These are phyloP conservation scores for Quercus glauca DNA, from an alignment of 306 rosid genomes.

Conservation along the genomic window DNA sequence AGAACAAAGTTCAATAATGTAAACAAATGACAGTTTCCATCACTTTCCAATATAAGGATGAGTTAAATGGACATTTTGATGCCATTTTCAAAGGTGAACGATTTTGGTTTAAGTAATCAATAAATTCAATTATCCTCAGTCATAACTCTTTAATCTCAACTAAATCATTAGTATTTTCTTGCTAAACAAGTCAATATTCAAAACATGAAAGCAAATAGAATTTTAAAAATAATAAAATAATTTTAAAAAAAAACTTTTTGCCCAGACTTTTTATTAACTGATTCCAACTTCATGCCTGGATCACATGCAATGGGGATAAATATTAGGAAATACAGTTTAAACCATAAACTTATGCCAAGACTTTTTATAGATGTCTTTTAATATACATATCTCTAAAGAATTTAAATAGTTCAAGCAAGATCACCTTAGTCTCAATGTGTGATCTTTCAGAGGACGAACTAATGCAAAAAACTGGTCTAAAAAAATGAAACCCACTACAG, in stretches of 20 bases:
- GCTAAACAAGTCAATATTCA: neutral
- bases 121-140: neutral
- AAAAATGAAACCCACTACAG: constrained; percentile 1
- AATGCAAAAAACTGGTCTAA: neutral
- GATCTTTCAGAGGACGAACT: neutral
- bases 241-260: neutral
- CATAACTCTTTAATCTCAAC: neutral
- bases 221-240: neutral
- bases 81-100: neutral
- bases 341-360: no score
- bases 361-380: no score
- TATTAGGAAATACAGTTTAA: neutral
- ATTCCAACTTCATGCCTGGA: neutral
- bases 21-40: neutral
- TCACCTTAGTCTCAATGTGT: neutral
- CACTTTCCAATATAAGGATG: neutral
- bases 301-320: neutral
- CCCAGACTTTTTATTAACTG: neutral
- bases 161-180: neutral
- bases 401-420: neutral
- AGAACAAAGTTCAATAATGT: neutral
- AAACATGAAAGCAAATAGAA: neutral
- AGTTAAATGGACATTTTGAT: neutral
- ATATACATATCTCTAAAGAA: neutral
- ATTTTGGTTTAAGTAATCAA: neutral